Evolutionary conservation across 768 basidiomycete species (phyloP), one percentile per base, ranked within the genome.

Genomic region (Antrodiella citrinella): DNA sequence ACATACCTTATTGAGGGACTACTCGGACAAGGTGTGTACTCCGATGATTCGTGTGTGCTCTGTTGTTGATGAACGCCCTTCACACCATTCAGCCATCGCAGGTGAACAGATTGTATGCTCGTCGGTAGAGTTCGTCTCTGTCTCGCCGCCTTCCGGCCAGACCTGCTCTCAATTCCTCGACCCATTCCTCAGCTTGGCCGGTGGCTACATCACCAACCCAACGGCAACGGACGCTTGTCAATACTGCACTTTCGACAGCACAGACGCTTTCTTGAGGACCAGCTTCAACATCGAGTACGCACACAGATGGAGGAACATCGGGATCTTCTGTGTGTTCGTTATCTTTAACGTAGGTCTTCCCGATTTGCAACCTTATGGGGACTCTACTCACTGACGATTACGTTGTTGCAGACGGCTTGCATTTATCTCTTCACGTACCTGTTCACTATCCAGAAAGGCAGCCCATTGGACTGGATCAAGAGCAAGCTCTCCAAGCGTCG

Each of bases 201-300:
- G 78, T 1, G 80, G 80, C 1, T 79, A 78, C 58, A 38, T 81
- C n/a, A 40, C 64, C 21, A 69, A 78, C 51, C 65, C 71, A 0
- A 47, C 59, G 20, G 70, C 68, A 0, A 66, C 65, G 2, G 58
- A 59, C 3, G 56, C 55, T 13, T 82, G 81, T 62, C 53, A 63
- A 26, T 79, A 75, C 66, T 91, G 89, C 59, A 64, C 79, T 2
- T 69, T 72, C 30, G 60, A 69, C n/a, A 73, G 72, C 0, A 80
- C 84, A 0, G 82, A 89, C 60, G 62, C 72, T 39, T 86, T 78
- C 69, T 65, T 87, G 47, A 66, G 57, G 2, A 53, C 56, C 7
- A 67, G 57, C 53, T 85, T 89, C 66, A 83, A 81, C 55, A 82
- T 88, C 25, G 70, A 62, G 43, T 89, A 83, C 52, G 52, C 67